Evolutionary conservation across 208 protist species (phyloP).

Genomic region (Leishmania braziliensis): DNA sequence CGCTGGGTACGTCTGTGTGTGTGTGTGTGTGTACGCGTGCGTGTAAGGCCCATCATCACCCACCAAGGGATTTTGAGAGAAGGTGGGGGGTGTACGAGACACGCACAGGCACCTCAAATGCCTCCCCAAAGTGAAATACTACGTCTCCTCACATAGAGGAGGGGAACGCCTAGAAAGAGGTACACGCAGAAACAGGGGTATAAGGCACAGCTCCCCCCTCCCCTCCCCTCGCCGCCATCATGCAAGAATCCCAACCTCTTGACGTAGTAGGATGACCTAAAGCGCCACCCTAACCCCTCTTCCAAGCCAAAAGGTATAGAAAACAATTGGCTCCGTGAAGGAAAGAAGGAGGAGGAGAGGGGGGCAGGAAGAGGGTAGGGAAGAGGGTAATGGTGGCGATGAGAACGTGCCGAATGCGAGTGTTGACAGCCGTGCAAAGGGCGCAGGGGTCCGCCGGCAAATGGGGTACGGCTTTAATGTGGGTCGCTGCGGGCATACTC

Average conservation of each 20-base stretch:
- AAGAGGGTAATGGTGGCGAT: background rate
- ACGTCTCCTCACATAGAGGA: background rate
- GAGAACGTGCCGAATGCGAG: background rate
- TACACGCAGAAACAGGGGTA: background rate
- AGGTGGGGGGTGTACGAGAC: no score
- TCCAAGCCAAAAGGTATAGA: background rate
- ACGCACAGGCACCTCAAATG: no score
- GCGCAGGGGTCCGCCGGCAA: background rate
- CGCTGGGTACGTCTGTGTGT: background rate
- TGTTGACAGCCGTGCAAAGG: background rate
- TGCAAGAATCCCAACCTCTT: background rate
- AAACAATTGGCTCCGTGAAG: background rate
- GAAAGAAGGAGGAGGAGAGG: background rate
- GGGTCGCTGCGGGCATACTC: slow-evolving; percentile 28
- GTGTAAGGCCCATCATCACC: background rate
- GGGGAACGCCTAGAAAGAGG: background rate
- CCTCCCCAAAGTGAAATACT: background rate
- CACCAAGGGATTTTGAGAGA: no score
- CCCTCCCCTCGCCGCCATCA: no score
- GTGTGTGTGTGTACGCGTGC: background rate
- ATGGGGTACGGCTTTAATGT: background rate
- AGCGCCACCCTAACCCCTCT: background rate
- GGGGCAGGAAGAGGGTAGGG: background rate
- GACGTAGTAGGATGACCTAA: background rate
- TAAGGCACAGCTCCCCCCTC: background rate